Base-by-base conservation (phyloP, 2,329 filamentous ascomycete genomes). In the Scedosporium aurantiacum region DNA sequence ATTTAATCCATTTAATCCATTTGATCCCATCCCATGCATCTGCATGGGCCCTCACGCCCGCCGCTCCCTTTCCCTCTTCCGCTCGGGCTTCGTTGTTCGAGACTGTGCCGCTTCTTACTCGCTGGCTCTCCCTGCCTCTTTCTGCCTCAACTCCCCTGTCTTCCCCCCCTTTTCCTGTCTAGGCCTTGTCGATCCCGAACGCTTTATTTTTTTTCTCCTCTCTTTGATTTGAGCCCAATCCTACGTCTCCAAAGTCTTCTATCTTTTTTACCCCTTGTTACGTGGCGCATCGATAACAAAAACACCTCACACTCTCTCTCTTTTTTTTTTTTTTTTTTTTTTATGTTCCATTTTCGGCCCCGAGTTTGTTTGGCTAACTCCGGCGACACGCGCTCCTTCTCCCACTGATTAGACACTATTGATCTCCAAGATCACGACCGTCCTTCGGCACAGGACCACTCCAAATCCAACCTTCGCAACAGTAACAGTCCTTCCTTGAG, bases 371-470 rank as follows among this genome's bases (percentile, higher is more conserved):
- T 37, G 32, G 45, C 37, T 55, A 59, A 55, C 58, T 61, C 54
- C 25, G 12, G 25, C 47, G 8, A 21, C 52, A 14, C 54, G 25
- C 23, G n/a, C 28, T n/a, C 37, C 23, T 27, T 16, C 40, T 40
- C 18, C 57, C 59, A 37, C 23, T 25, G 52, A 61, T 55, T 62
- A 96, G 93, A 97, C 78, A 95, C 93, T 65, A 89, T 97, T 76
- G 94, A 97, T 77, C 85, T 97, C 60, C 94, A 97, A 81, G 85
- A 91, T 75, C 89, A 86, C 70, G 79, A 87, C 70, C 80, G 88
- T 63, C 91, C 91, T 40, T 94, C 92, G 55, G 90, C 93, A 45
- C 83, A 96, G 77, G 88, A 92, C 59, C 59, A 61, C 52, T 61
- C 59, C 14, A 55, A 41, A 23, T 61, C 59, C 23, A 40, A 61